These are phyloP conservation scores for Fusarium hainanense DNA, from an alignment of 2,329 filamentous ascomycete species.

Conservation along the genomic window DNA sequence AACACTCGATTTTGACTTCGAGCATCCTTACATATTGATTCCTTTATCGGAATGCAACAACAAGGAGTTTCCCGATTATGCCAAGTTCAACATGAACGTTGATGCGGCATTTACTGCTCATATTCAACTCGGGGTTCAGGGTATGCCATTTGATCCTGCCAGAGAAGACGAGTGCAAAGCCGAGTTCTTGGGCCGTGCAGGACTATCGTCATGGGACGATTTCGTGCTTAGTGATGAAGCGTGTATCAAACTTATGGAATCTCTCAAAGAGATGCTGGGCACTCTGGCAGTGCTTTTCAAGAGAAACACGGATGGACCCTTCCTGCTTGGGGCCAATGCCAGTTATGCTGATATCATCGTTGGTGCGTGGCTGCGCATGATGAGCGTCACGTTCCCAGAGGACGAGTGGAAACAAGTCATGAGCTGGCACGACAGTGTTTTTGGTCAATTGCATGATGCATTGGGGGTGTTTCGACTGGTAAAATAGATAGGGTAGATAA, in stretches of 20 bases:
- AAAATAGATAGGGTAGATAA: conserved; percentile 28
- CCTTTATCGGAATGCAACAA: conserved; percentile 53
- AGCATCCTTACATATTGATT: conserved; percentile 11
- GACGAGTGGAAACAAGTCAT: conserved; percentile 60
- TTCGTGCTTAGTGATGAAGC: conserved; percentile 53
- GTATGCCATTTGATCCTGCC: conserved; percentile 63
- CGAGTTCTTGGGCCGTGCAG: conserved; percentile 61
- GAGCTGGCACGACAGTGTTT: conserved; percentile 62
- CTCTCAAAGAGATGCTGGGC: conserved; percentile 56
- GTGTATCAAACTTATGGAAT: conserved; percentile 51
- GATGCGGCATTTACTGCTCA: conserved; percentile 65
- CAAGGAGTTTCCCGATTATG: conserved; percentile 52
- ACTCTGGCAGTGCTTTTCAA: conserved; percentile 56
- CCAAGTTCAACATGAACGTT: conserved; percentile 64
- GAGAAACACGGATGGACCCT: conserved; percentile 57
- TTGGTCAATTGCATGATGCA: conserved; percentile 62
- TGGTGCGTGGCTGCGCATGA: conserved; percentile 66
- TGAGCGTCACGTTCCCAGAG: conserved; percentile 52
- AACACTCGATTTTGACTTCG: conserved; percentile 55
- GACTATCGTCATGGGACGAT: conserved; percentile 57
- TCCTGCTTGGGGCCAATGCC: conserved; percentile 57
- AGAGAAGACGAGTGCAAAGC: conserved; percentile 57
- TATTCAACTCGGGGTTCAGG: conserved; percentile 52
- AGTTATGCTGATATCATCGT: conserved; percentile 68
- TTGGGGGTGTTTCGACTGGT: conserved; percentile 52